Evolutionary conservation across 1,284 basidiomycete genomes (phyloP).

Genomic region (Melampsora americana): DNA sequence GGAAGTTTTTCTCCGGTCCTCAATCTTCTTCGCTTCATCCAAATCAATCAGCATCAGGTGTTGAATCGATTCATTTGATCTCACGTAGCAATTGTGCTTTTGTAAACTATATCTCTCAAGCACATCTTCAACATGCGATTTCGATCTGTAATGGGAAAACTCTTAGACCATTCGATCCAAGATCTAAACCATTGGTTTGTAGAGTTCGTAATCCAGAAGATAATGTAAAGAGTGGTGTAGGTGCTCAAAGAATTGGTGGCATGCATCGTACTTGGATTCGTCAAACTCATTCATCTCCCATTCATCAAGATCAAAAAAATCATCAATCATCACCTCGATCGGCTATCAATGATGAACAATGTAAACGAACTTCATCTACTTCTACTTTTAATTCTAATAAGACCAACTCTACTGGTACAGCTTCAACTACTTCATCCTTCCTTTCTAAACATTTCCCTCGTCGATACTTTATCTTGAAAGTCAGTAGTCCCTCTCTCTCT

Average conservation of each 20-base stretch:
- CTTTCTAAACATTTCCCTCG: conserved; percentile 40
- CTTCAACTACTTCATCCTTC: conserved; percentile 39
- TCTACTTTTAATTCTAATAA: conserved; percentile 18
- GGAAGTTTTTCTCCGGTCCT: conserved; percentile 69
- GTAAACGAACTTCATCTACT: conserved; percentile 22
- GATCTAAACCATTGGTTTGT: conserved; percentile 77
- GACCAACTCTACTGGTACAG: conserved; percentile 9
- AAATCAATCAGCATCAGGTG: conserved; percentile 60
- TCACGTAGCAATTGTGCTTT: conserved; percentile 88
- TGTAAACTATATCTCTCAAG: conserved; percentile 73
- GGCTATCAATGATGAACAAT: background rate
- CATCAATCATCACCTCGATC: background rate
- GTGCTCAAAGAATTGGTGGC: conserved; percentile 79
- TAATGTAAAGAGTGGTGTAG: conserved; percentile 82
- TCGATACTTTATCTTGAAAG: conserved; percentile 45
- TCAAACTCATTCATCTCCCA: too few relatives aligned
- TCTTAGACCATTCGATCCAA: conserved; percentile 65
- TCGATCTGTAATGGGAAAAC: conserved; percentile 67
- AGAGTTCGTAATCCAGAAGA: conserved; percentile 79
- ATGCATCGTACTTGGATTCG: conserved; percentile 73
- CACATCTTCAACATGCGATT: conserved; percentile 67
- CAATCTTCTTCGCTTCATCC: background rate
- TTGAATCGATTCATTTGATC: conserved; percentile 86
- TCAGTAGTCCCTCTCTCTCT: too few relatives aligned
- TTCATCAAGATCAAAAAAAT: background rate